Base-by-base conservation (phyloP, 352 stramenopile genomes). In the Halophytophthora batemanensis region DNA sequence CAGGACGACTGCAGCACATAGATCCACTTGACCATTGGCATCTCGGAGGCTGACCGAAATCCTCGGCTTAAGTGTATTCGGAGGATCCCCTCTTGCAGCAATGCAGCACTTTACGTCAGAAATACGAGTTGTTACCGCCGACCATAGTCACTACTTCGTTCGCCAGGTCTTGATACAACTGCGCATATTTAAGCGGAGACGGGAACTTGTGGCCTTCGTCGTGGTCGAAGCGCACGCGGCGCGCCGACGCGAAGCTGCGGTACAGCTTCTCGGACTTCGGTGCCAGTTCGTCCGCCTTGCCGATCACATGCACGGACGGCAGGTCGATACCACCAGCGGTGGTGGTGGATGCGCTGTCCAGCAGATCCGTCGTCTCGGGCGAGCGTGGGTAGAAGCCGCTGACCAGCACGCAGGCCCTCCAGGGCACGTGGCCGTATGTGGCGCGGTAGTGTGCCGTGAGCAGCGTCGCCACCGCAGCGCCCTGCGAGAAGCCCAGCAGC, bases 171-270 rank as follows among this genome's bases (percentile, higher is more conserved):
- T 56, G 39, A 43, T 91, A 88, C 40, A 91, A 50, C 12, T 64
- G 40, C 18, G 51, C 29, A 47, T 87, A 61, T 42, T 67, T 69
- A 17, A 62, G 33, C 0, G 69, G 64, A 10, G 77, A 72, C 18
- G 81, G 81, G 55, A 89, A 91, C 50, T 85, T 84, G 70, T 89
- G 81, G n/a, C 81, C 81, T 61, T 87, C 78, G n/a, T 88, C 70
- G 46, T 91, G 81, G 21, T 76, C 74, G 29, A 89, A 83, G 21
- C 57, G 61, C 23, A 74, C 11, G 35, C 69, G 64, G 10, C 61
- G 58, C 14, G 56, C 60, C 21, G 29, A 42, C 6, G 71, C 57
- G 48, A 79, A 90, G 38, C 61, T 66, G 10, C 69, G 59, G 28
- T 74, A 62, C 29, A 92, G 59, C 33, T 72, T 72, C 38, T 86